Conservation (phyloP, 1,139 yeast species). For the Saccharomyces hybrid region DNA sequence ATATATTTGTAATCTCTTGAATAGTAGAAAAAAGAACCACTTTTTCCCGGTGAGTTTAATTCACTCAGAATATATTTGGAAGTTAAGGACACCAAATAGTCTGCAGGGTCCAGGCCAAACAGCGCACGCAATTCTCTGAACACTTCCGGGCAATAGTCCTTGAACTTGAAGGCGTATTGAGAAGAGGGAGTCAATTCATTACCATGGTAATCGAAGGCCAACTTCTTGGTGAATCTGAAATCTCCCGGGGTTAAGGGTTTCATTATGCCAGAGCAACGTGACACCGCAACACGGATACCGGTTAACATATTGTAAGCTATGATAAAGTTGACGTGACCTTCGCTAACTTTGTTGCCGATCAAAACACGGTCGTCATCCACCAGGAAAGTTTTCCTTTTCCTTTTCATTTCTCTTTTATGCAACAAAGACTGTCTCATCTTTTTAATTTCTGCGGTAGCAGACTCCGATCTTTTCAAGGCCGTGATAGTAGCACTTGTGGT, state of each 20-base stretch:
- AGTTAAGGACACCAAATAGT: conserved; percentile 83
- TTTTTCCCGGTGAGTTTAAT: conserved; percentile 92
- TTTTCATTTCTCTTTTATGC: conserved; percentile 30
- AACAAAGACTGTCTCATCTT: conserved; percentile 27
- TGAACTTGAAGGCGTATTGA: conserved; percentile 90
- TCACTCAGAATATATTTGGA: conserved; percentile 89
- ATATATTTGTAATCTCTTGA: conserved; percentile 90
- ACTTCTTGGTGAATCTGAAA: conserved; percentile 65
- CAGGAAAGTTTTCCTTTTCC: conserved; percentile 28
- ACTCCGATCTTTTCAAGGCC: conserved; percentile 24
- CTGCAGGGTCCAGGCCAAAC: conserved; percentile 92
- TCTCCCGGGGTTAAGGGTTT: conserved; percentile 62
- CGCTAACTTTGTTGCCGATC: conserved; percentile 76
- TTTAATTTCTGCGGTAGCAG: conserved; percentile 27
- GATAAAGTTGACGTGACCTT: conserved; percentile 88
- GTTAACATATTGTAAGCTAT: conserved; percentile 97
- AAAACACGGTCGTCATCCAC: conserved; percentile 56
- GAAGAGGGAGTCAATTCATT: conserved; percentile 81
- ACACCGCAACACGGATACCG: conserved; percentile 91
- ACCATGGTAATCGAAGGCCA: conserved; percentile 82
- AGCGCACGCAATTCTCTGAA: conserved; percentile 72
- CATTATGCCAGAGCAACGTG: conserved; percentile 83
- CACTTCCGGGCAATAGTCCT: conserved; percentile 93
- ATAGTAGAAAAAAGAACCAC: conserved; percentile 92
- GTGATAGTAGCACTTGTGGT: conserved; percentile 7